phyloP scores from a whole-genome alignment of 1,139 yeast genomes.

The Debaryomycetaceae sp. region DNA sequence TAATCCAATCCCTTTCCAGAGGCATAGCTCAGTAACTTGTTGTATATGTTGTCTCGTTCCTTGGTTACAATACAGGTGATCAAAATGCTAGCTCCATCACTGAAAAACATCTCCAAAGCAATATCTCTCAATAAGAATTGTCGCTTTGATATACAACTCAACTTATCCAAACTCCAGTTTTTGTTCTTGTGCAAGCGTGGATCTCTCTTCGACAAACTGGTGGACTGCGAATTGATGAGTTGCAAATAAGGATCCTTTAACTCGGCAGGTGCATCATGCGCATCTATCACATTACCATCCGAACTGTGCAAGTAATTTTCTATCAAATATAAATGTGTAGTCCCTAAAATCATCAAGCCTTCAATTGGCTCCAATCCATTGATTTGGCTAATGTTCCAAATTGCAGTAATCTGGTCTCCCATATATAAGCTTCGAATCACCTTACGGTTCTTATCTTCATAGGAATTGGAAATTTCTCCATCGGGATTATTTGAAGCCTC shows the following conservation, averaged over 20 bases:
- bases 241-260: slow-evolving; percentile 66
- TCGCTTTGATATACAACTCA: slow-evolving; percentile 65
- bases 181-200: slow-evolving; percentile 41
- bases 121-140: slow-evolving; percentile 74
- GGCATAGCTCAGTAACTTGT: slow-evolving; percentile 43
- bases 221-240: slow-evolving; percentile 44
- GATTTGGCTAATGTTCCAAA: slow-evolving; percentile 76
- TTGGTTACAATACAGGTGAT: slow-evolving; percentile 52
- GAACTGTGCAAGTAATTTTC: slow-evolving; percentile 63
- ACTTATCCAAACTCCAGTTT: slow-evolving; percentile 53
- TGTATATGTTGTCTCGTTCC: slow-evolving; percentile 55
- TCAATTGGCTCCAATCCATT: slow-evolving; percentile 71
- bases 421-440: slow-evolving; percentile 63
- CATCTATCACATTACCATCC: slow-evolving; percentile 62
- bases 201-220: slow-evolving; percentile 15
- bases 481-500: slow-evolving; percentile 27
- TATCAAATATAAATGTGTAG: slow-evolving; percentile 59
- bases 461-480: slow-evolving; percentile 19
- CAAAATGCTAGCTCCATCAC: slow-evolving; percentile 65
- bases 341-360: slow-evolving; percentile 68
- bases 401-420: slow-evolving; percentile 65
- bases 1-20: slow-evolving; percentile 46
- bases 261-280: slow-evolving; percentile 58
- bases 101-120: slow-evolving; percentile 72
- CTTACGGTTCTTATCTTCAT: slow-evolving; percentile 70